These are phyloP conservation scores for Pythium rishiriense DNA, from an alignment of 352 stramenopile genomes.

Conservation along the genomic window DNA sequence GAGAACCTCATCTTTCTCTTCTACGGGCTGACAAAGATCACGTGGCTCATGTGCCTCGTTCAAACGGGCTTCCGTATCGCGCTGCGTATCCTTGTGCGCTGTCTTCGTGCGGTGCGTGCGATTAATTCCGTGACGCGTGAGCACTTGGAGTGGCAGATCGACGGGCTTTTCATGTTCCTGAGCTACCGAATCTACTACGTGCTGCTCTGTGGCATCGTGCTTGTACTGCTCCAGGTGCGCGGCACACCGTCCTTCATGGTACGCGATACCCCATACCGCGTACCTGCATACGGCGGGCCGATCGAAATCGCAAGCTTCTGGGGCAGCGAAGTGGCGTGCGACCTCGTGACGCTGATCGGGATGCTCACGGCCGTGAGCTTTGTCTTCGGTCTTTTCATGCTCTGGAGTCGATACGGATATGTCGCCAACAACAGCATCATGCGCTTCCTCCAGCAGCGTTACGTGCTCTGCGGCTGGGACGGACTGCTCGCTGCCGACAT, in stretches of 20 bases:
- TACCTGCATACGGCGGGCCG: constrained; percentile 40
- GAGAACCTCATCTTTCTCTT: constrained; percentile 58
- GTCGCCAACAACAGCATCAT: constrained; percentile 53
- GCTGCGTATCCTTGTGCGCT: constrained; percentile 33
- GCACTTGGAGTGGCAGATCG: constrained; percentile 50
- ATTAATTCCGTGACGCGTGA: constrained; percentile 33
- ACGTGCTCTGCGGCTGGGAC: constrained; percentile 55
- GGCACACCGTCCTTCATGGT: constrained; percentile 47
- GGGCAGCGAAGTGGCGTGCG: constrained; percentile 56
- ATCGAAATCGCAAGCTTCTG: constrained; percentile 42
- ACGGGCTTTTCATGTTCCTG: constrained; percentile 43
- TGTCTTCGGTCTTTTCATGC: constrained; percentile 33
- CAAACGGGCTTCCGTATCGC: constrained; percentile 37
- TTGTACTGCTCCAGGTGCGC: constrained; percentile 33
- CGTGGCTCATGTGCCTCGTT: constrained; percentile 57
- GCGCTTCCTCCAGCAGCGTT: constrained; percentile 43
- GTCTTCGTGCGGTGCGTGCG: constrained; percentile 37
- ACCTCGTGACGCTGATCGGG: constrained; percentile 39
- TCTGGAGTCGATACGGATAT: constrained; percentile 35
- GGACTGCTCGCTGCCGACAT: constrained; percentile 34
- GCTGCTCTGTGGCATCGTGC: constrained; percentile 39
- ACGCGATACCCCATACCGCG: constrained; percentile 24
- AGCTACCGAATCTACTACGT: constrained; percentile 58
- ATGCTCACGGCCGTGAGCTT: constrained; percentile 33
- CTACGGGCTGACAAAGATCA: constrained; percentile 44